Evolutionary conservation across 1,139 yeast species (phyloP), one percentile per base, ranked within the genome.

Genomic region (Candida albicans): DNA sequence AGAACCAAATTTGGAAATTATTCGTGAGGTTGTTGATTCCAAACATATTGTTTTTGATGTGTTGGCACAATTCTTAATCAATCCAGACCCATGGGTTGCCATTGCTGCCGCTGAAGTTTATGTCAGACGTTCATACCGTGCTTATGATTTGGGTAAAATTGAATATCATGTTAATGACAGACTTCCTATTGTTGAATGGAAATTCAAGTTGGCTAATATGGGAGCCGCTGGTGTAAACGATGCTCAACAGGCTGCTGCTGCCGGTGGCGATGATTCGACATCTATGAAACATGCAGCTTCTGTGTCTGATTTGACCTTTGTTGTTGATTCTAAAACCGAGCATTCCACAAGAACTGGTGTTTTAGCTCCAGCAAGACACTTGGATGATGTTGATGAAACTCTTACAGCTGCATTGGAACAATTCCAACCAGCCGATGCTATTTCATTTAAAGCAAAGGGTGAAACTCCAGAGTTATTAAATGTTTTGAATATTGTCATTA

Each of bases 81-180:
- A 89, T 56, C 59, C 77, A 18, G 98, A 95, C 59, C 87, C 87
- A 42, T 87, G 89, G 78, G 95, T 93, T 50, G 87, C 95, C 4
- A 80, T 93, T 57, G 98, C 99, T 32, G 98, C 99, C 35, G 89
- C 96, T 39, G 98, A 93, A 68, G 96, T 93, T 46, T 93, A 93
- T 66, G 84, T 91, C 47, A 86, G 99, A 67, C 87, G 99, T 64
- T 96, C 98, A 40, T 93, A 91, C 75, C 84, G 98, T 62, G 98
- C 98, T 35, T 95, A 95, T 68, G 85, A 90, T 33, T 83, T 93
- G 52, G 87, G 89, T 45, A 85, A 84, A 49, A 78, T 93, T 46
- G 70, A 74, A 44, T 87, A 88, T 61, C 79, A 77, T 52, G 70
- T 72, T 59, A 78, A 82, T 49, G 79, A 79, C 48, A 72, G 75